These are phyloP conservation scores for Phytophthora kernoviae DNA, from an alignment of 352 stramenopile genomes.

Conservation along the genomic window DNA sequence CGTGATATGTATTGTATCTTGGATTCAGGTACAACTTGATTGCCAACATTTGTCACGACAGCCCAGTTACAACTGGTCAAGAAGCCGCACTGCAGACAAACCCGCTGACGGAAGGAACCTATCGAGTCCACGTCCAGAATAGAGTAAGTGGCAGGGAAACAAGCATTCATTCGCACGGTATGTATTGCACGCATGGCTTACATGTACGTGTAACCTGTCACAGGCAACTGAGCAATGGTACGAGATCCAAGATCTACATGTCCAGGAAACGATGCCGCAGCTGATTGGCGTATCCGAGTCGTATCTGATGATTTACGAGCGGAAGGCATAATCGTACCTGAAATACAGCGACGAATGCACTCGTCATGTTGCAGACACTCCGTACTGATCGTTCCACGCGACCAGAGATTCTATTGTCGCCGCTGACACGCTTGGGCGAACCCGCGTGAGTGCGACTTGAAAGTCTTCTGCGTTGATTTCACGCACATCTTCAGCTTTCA, in stretches of 20 bases:
- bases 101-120: constrained; percentile 95
- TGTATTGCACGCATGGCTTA: constrained; percentile 7
- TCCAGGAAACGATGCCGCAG: constrained; percentile 98
- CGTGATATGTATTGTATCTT: constrained; percentile 6
- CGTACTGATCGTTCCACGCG: constrained; percentile 73
- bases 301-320: constrained; percentile 92
- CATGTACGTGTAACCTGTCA: constrained; percentile 7
- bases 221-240: constrained; percentile 97
- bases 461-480: constrained; percentile 69
- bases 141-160: constrained; percentile 45
- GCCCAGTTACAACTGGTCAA: constrained; percentile 91
- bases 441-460: constrained; percentile 50
- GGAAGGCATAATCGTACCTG: constrained; percentile 56
- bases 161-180: too few relatives aligned
- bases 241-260: constrained; percentile 98
- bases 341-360: constrained; percentile 26
- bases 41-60: constrained; percentile 98
- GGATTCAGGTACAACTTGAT: constrained; percentile 97
- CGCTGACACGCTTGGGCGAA: constrained; percentile 74
- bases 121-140: constrained; percentile 97
- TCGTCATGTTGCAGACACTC: constrained; percentile 58
- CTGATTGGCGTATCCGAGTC: constrained; percentile 97
- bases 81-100: constrained; percentile 90
- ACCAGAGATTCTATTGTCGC: constrained; percentile 59
- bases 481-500: constrained; percentile 66